Percentiles rank a stretch among this genome's conserved stretches.
Evolutionary conservation across 2,329 filamentous ascomycete genomes (phyloP).

Genomic region (Diaporthe sp.): DNA sequence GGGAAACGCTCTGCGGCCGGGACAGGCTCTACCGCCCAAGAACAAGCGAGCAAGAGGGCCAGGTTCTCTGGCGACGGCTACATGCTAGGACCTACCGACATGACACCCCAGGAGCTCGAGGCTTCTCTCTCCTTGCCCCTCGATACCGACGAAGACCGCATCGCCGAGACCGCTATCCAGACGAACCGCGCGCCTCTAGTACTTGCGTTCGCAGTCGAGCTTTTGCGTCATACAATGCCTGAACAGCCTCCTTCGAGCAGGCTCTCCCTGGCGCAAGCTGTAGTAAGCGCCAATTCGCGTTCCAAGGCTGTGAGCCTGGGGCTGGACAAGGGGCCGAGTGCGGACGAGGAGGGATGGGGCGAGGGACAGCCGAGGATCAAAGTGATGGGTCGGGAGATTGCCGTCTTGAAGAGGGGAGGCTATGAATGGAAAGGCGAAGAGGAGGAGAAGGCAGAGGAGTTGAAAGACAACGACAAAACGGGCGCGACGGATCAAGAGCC

Average conservation of each 20-base stretch:
- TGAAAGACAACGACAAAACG: not conserved
- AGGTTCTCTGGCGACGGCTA: conserved; percentile 46
- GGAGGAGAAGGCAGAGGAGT: conserved; percentile 37
- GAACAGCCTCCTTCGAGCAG: conserved; percentile 88
- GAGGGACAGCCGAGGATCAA: conserved; percentile 80
- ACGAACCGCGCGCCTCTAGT: conserved; percentile 88
- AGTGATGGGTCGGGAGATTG: conserved; percentile 80
- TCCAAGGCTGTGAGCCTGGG: conserved; percentile 83
- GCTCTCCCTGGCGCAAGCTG: conserved; percentile 84
- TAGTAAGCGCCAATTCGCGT: conserved; percentile 84
- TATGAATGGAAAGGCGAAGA: conserved; percentile 71
- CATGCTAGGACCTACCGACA: conserved; percentile 47
- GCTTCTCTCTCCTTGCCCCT: conserved; percentile 71
- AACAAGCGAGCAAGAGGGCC: conserved; percentile 49
- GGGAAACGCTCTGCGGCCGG: conserved; percentile 50
- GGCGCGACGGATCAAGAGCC: conserved; percentile 28
- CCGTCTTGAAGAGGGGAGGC: conserved; percentile 82
- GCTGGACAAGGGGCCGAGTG: conserved; percentile 73
- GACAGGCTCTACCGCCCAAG: conserved; percentile 33
- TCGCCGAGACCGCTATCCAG: conserved; percentile 69
- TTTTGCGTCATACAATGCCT: conserved; percentile 85
- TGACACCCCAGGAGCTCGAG: conserved; percentile 71
- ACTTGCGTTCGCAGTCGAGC: conserved; percentile 80
- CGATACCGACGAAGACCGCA: conserved; percentile 67
- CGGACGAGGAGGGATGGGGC: conserved; percentile 79